Evolutionary conservation across 2,329 filamentous ascomycete genomes (phyloP).

Genomic region (Clarireedia homoeocarpa): DNA sequence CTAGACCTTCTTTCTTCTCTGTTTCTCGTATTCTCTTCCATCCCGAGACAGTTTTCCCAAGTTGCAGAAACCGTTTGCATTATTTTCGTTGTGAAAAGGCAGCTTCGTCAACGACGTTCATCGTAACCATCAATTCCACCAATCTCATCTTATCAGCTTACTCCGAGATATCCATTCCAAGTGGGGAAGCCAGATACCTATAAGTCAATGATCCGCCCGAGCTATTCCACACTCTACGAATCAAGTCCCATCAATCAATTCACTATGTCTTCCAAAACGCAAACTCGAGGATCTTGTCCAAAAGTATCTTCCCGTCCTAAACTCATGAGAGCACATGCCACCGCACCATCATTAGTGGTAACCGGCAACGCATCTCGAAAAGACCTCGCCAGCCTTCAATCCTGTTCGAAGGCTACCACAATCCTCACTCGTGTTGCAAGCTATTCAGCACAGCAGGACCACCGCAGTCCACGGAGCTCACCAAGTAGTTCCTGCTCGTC

Average conservation of each 20-base stretch:
- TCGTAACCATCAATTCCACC: not conserved
- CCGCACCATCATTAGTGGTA: conserved; percentile 51
- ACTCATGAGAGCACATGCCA: conserved; percentile 46
- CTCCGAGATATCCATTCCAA: conserved; percentile 1
- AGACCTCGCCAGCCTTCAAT: conserved; percentile 41
- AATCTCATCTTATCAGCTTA: not conserved
- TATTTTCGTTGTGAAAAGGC: not conserved
- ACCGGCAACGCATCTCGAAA: conserved; percentile 45
- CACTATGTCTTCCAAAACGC: conserved; percentile 32
- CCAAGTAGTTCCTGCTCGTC: conserved; percentile 10
- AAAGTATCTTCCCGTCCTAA: conserved; percentile 39
- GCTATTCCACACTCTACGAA: not conserved
- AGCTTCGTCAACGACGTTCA: not conserved
- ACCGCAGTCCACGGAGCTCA: conserved; percentile 11
- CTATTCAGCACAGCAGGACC: conserved; percentile 37
- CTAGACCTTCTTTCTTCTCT: not conserved
- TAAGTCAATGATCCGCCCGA: conserved; percentile 1
- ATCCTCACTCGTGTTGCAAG: conserved; percentile 47
- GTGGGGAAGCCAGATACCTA: conserved; percentile 1
- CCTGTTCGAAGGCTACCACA: conserved; percentile 44
- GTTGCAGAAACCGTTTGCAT: not conserved
- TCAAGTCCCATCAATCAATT: not conserved
- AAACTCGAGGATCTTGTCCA: conserved; percentile 32
- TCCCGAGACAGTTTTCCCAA: not conserved
- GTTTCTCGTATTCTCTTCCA: not conserved